Conservation (phyloP, 495 filamentous ascomycete species). For the Peziza echinospora region DNA sequence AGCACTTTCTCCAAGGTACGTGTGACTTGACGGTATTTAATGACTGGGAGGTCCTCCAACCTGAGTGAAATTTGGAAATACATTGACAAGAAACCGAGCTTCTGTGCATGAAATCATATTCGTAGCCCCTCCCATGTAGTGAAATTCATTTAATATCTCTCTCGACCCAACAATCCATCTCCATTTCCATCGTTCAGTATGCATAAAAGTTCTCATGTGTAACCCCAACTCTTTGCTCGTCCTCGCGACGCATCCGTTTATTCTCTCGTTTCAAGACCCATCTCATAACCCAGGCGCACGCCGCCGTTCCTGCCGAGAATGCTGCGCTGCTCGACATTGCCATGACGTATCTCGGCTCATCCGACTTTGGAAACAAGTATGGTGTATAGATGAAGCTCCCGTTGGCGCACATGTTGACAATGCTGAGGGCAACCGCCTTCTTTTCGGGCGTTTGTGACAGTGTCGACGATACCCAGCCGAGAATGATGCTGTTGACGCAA, state of each 20-base stretch:
- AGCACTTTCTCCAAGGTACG: no score
- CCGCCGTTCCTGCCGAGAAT: slow-evolving; percentile 24
- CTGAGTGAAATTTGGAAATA: no score
- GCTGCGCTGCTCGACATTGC: slow-evolving; percentile 26
- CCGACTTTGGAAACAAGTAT: slow-evolving; percentile 7
- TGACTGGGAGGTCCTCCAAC: no score
- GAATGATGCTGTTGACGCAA: slow-evolving; percentile 21
- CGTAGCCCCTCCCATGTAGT: no score
- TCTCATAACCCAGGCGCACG: slow-evolving; percentile 24
- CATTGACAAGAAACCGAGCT: no score
- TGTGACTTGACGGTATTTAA: no score
- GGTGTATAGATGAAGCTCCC: slow-evolving; percentile 6
- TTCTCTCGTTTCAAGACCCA: slow-evolving; percentile 28
- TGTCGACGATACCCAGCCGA: slow-evolving; percentile 22
- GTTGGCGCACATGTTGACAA: slow-evolving; percentile 8
- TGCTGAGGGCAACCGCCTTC: slow-evolving; percentile 8
- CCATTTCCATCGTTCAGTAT: background rate
- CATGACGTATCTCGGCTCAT: slow-evolving; percentile 8
- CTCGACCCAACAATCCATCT: background rate
- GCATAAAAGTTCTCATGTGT: background rate
- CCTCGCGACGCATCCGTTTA: slow-evolving; percentile 30
- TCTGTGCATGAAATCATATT: no score
- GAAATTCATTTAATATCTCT: no score
- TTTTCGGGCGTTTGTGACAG: slow-evolving; percentile 21
- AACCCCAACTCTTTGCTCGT: background rate